phyloP scores from a whole-genome alignment of 768 basidiomycete genomes.

The Daedaleopsis sinensis region DNA sequence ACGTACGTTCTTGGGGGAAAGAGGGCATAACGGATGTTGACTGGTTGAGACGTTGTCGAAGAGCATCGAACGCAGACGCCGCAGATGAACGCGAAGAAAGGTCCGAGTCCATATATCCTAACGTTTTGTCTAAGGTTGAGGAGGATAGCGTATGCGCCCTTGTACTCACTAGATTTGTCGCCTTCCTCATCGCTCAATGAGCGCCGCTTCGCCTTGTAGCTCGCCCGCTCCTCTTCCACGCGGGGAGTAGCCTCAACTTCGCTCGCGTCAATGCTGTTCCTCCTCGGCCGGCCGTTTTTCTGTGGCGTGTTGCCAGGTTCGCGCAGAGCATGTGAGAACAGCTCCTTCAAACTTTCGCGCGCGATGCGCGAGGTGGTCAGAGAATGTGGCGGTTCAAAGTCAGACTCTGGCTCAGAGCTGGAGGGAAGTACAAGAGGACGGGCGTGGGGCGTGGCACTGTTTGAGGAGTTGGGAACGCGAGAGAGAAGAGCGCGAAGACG shows the following conservation, averaged over 20 bases:
- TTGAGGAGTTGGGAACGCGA: constrained; percentile 47
- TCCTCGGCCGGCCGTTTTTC: constrained; percentile 45
- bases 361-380: constrained; percentile 47
- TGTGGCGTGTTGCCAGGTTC: constrained; percentile 68
- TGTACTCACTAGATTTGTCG: constrained; percentile 55
- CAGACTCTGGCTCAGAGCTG: constrained; percentile 56
- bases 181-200: constrained; percentile 73
- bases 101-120: constrained; percentile 12
- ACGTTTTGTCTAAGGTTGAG: neutral
- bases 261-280: constrained; percentile 63
- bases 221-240: constrained; percentile 43
- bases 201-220: constrained; percentile 52
- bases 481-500: constrained; percentile 65
- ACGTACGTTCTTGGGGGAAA: constrained; percentile 24
- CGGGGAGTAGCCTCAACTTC: constrained; percentile 60
- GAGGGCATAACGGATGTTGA: constrained; percentile 21
- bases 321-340: constrained; percentile 68
- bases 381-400: constrained; percentile 54
- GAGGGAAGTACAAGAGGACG: constrained; percentile 27
- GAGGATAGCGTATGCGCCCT: neutral
- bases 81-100: constrained; percentile 19
- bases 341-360: constrained; percentile 60
- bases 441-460: constrained; percentile 36
- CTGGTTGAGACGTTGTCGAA: constrained; percentile 22
- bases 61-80: constrained; percentile 25